Conservation (phyloP, 2,329 filamentous ascomycete species). For the Tolypocladium tropicale region DNA sequence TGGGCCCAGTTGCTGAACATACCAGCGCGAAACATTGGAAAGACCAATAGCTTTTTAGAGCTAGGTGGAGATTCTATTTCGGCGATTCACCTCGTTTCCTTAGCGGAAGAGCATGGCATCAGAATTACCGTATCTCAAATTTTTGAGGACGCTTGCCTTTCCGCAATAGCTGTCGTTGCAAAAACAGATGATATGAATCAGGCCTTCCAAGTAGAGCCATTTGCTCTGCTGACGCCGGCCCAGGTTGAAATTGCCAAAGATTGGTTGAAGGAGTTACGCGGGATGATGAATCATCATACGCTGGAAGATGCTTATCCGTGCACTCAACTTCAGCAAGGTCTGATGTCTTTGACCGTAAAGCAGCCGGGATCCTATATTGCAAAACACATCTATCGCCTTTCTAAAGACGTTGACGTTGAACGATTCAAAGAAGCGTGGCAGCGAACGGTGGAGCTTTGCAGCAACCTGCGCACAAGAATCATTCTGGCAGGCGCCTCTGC, state of each 20-base stretch:
- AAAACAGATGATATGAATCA: background rate
- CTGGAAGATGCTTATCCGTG: background rate
- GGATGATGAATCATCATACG: background rate
- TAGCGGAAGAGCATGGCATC: background rate
- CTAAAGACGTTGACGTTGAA: background rate
- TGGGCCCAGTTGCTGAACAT: constrained; percentile 3
- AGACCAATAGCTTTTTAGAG: background rate
- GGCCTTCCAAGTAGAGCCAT: background rate
- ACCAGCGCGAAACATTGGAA: background rate
- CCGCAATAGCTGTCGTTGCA: background rate
- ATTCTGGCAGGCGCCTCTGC: background rate
- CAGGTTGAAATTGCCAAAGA: background rate
- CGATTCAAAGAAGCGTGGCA: background rate
- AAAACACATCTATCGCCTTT: background rate
- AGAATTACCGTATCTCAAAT: background rate
- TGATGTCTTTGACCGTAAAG: background rate
- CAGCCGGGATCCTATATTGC: background rate
- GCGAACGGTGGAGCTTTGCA: background rate
- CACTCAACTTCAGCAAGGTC: background rate
- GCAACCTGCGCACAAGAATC: background rate
- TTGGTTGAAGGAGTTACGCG: background rate
- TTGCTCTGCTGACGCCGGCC: background rate
- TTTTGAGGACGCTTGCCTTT: background rate
- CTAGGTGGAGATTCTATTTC: constrained; percentile 7
- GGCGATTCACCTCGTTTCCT: background rate